phyloP scores from a whole-genome alignment of 1,284 basidiomycete species.

The Rhodotorula sp. region DNA sequence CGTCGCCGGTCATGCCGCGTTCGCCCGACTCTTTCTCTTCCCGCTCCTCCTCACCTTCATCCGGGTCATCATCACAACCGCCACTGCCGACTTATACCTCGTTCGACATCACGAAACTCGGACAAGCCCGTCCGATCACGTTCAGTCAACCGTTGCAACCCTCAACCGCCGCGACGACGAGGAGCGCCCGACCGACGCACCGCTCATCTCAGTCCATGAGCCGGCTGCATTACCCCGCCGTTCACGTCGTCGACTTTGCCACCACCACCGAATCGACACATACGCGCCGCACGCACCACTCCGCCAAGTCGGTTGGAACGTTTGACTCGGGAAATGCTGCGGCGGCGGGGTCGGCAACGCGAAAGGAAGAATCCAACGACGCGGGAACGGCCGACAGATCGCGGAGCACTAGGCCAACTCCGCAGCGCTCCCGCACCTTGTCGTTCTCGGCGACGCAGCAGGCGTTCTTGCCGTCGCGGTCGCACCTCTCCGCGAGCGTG shows the following conservation, averaged over 20 bases:
- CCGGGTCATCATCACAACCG: slow-evolving; percentile 8
- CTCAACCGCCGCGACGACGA: background rate
- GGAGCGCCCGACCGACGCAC: background rate
- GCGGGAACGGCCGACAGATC: background rate
- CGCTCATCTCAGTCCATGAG: slow-evolving; percentile 13
- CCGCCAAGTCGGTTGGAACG: slow-evolving; percentile 6
- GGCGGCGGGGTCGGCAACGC: background rate
- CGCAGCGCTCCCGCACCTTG: slow-evolving; percentile 16
- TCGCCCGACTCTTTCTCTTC: slow-evolving; percentile 32
- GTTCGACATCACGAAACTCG: slow-evolving; percentile 1
- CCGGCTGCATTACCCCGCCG: background rate
- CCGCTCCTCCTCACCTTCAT: slow-evolving; percentile 16
- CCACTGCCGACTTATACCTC: slow-evolving; percentile 14
- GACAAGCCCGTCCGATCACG: background rate
- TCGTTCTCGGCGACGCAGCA: slow-evolving; percentile 30
- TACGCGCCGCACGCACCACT: background rate
- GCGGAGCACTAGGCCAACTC: background rate
- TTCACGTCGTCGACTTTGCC: background rate
- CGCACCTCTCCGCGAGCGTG: slow-evolving; percentile 1
- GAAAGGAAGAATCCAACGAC: background rate
- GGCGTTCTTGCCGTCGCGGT: slow-evolving; percentile 19
- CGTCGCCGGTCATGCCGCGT: slow-evolving; percentile 15
- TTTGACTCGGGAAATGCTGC: background rate
- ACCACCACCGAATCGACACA: background rate
- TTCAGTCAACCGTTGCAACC: background rate